These are phyloP conservation scores for Aspergillus clavatus DNA, from an alignment of 2,329 filamentous ascomycete species.

Conservation along the genomic window DNA sequence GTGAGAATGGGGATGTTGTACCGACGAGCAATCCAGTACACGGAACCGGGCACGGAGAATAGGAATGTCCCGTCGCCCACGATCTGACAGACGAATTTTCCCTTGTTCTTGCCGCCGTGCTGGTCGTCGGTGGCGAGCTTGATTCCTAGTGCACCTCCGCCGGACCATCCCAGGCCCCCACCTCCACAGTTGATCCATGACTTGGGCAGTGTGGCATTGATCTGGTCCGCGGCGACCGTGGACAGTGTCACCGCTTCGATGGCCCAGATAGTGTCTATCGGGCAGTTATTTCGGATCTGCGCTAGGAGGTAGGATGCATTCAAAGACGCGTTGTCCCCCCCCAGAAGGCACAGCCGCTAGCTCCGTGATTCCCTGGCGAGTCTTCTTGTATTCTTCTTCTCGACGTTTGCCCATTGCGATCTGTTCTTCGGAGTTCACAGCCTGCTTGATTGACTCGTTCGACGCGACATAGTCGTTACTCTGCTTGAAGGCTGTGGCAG, in stretches of 20 bases:
- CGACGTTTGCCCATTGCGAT: conserved; percentile 51
- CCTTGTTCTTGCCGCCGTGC: conserved; percentile 47
- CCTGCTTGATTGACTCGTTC: conserved; percentile 41
- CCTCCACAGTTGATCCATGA: conserved; percentile 79
- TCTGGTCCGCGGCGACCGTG: conserved; percentile 62
- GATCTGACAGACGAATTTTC: conserved; percentile 59
- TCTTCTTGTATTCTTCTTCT: conserved; percentile 53
- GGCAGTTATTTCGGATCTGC: conserved; percentile 54
- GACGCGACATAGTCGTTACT: conserved; percentile 57
- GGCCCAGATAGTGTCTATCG: conserved; percentile 65
- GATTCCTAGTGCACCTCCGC: conserved; percentile 69
- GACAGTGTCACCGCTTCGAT: conserved; percentile 75
- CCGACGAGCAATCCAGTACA: conserved; percentile 64
- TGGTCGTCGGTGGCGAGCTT: conserved; percentile 62
- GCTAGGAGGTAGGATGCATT: conserved; percentile 55
- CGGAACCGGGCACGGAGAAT: conserved; percentile 60
- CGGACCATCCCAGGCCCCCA: conserved; percentile 75
- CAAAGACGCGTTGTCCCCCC: conserved; percentile 57
- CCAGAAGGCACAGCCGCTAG: conserved; percentile 49
- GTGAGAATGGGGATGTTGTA: conserved; percentile 64
- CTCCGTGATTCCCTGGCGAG: conserved; percentile 56
- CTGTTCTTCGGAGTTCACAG: conserved; percentile 40
- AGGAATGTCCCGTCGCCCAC: conserved; percentile 66
- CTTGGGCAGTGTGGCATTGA: conserved; percentile 63
- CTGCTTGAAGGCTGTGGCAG: conserved; percentile 62